Evolutionary conservation across 345 rosid species (phyloP).

Genomic region (Moricandia moricandioides): DNA sequence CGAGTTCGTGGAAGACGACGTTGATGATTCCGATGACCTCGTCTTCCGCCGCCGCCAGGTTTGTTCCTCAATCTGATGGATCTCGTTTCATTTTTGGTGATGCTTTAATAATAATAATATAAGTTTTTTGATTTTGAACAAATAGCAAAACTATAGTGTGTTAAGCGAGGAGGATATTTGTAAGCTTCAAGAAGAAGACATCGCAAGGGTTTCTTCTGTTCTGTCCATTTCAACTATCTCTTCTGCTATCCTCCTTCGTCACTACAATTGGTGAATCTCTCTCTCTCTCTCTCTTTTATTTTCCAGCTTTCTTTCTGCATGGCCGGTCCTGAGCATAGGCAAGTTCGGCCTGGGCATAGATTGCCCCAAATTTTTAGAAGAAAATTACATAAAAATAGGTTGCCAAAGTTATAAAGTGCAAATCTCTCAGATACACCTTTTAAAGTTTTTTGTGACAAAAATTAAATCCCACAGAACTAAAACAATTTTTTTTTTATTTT

Average conservation of each 20-base stretch:
- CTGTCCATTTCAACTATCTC: conserved; percentile 57
- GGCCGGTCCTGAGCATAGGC: too few relatives aligned
- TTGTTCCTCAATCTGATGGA: background rate
- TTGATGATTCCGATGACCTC: conserved; percentile 71
- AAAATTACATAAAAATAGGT: too few relatives aligned
- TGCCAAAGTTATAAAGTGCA: too few relatives aligned
- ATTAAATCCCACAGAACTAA: too few relatives aligned
- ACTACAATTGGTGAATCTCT: conserved; percentile 59
- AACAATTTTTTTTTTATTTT: too few relatives aligned
- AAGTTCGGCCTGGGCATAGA: too few relatives aligned
- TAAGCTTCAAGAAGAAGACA: conserved; percentile 68
- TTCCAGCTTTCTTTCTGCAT: background rate
- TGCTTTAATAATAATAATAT: background rate
- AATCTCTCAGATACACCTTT: too few relatives aligned
- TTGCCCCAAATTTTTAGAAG: too few relatives aligned
- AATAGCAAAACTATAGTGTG: conserved; percentile 56
- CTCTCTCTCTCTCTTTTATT: background rate
- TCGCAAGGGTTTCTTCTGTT: conserved; percentile 55
- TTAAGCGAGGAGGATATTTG: conserved; percentile 67
- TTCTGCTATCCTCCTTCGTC: conserved; percentile 58
- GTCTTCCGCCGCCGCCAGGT: conserved; percentile 65
- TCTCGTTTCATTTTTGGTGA: background rate
- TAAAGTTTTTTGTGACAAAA: too few relatives aligned
- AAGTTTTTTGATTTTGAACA: background rate
- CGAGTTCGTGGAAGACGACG: conserved; percentile 67